Evolutionary conservation across 257 asterid genomes (phyloP).

Genomic region (Petunia secreta): DNA sequence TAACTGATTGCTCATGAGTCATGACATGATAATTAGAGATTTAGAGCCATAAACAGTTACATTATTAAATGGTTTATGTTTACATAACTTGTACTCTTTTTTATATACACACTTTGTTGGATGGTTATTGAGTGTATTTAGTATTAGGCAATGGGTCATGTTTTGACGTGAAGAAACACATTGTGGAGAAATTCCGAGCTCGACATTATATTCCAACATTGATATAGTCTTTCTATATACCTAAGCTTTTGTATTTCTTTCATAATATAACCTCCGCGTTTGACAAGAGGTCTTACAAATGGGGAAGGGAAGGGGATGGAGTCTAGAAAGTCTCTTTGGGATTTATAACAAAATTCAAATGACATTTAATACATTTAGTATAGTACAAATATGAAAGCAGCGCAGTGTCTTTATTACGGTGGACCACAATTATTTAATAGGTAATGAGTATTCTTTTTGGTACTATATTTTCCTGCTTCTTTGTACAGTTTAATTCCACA

Average conservation of each 20-base stretch:
- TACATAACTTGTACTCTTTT: no score
- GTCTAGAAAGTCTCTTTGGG: background rate
- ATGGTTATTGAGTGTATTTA: slow-evolving; percentile 8
- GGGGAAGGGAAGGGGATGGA: background rate
- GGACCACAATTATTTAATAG: slow-evolving; percentile 30
- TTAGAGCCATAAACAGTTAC: no score
- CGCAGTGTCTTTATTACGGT: slow-evolving; percentile 28
- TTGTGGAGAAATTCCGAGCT: background rate
- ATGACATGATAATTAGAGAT: no score
- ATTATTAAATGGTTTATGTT: no score
- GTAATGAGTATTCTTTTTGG: slow-evolving; percentile 14
- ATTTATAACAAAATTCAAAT: slow-evolving; percentile 20
- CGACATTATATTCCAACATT: slow-evolving; percentile 1
- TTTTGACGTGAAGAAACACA: background rate
- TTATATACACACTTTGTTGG: background rate
- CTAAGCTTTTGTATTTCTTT: slow-evolving; percentile 15
- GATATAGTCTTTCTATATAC: background rate
- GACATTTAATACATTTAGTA: slow-evolving; percentile 29
- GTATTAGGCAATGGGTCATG: background rate
- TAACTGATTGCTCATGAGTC: no score
- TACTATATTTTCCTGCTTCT: background rate
- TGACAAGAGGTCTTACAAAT: background rate
- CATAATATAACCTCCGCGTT: background rate
- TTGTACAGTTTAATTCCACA: no score
- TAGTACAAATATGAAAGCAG: slow-evolving; percentile 25